Evolutionary conservation across 441 rosid species (phyloP), one percentile per base, ranked within the genome.

Genomic region (Populus hybrid): DNA sequence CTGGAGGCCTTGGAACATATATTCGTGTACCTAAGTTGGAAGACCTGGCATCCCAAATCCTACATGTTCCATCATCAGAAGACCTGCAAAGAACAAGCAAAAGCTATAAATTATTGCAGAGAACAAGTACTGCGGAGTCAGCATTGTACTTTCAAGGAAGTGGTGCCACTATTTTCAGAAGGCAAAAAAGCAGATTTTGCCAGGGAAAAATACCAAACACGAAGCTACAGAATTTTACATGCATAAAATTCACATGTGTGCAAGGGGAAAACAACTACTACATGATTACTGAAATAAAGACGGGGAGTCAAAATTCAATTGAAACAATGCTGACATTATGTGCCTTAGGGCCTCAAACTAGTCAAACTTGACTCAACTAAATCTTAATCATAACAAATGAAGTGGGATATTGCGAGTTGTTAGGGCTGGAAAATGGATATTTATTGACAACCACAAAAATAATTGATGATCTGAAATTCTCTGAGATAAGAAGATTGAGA

Each of bases 61-160:
- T 92, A 83, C 99, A 97, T 71, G 99, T 97, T 80, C 99, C 99
- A 84, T 97, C 99, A 86, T 97, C 99, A 18, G 99, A 95, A 71
- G 99, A 95, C 83, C 99, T 95, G 87, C 80, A 83, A 42, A 76
- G 23, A 24, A 77, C 18, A 24, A 75, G 26, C 19, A 53, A 79
- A 75, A 72, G 50, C n/a, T 66, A 69, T 67, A 75, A 79, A 35
- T 42, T 66, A 68, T 23, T 23, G 24, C 38, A 40, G 7, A 72
- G 21, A 23, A 75, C 7, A 65, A 9, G 66, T 63, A 24, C 10
- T 35, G 38, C 36, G 2, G 69, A 26, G 18, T 11, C 16, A 6
- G 21, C 35, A 12, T 16, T 50, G 72, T 21, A 64, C 30, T 26
- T 42, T 40, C 9, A 53, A 53, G 38, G 40, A 35, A 36, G n/a